Evolutionary conservation across 2,329 filamentous ascomycete species (phyloP), one percentile per base, ranked within the genome.

Genomic region (Ascochyta koolunga): DNA sequence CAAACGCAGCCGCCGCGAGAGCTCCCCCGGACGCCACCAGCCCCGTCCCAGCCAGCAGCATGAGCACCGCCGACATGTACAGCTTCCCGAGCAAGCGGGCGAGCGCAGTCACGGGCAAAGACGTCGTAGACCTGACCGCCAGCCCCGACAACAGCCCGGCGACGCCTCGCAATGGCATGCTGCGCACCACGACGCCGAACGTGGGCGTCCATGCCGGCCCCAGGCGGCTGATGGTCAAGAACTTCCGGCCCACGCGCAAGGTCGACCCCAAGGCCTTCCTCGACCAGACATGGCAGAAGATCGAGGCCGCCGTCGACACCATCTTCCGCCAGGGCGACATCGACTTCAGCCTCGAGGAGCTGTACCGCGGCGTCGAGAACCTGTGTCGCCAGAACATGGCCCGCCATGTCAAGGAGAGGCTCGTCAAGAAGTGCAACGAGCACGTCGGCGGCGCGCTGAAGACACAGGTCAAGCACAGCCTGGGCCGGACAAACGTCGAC

Each of bases 181-280:
- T 50, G 53, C 71, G 71, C 57, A 70, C 67, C 36, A 74, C 72
- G 48, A 78, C 79, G 44, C 90, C 93, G 69, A 89, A 89, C 63
- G 87, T 91, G 11, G 86, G 90, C 66, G 81, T 83, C 10, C 65
- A 53, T 35, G 42, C 53, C 16, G 92, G 91, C 27, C 87, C 91
- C 18, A 93, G 89, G 80, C 93, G 89, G 76, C 83, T 99, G 39
- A 85, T 93, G n/a, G 90, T 99, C 66, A 96, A 96, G 83, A 98
- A 97, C 72, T 83, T 97, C 60, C 86, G 89, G 54, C 82, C 84
- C 1, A 82, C 82, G 16, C 77, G 83, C n/a, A 82, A 83, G 53
- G 80, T 84, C 49, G 85, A 91, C 64, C 84, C 89, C 18, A 86
- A 89, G 58, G 82, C 85, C 59, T 98, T 96, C 78, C 91, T 96